These are phyloP conservation scores for Casuarina cunninghamiana DNA, from an alignment of 306 rosid genomes.

Conservation along the genomic window DNA sequence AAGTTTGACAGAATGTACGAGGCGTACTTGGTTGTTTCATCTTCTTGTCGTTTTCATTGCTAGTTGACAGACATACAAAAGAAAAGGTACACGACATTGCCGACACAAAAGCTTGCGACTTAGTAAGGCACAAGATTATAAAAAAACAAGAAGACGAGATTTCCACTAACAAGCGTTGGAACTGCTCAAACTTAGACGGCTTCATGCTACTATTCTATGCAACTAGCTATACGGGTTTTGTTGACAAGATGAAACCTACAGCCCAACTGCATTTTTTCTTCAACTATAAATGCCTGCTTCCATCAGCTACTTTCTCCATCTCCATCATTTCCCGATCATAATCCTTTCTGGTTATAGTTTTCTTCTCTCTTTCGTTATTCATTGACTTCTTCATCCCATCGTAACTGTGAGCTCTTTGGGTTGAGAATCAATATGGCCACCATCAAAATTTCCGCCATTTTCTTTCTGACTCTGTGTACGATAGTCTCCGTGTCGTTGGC, in stretches of 20 bases:
- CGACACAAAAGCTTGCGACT: no score
- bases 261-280: not conserved
- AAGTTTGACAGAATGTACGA: no score
- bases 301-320: not conserved
- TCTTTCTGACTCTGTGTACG: no score
- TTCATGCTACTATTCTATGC: not conserved
- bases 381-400: not conserved
- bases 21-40: no score
- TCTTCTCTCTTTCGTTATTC: not conserved
- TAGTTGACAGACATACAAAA: no score
- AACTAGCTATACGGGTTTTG: slow-evolving; percentile 1
- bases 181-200: slow-evolving; percentile 24
- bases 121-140: no score
- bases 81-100: no score
- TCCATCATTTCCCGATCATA: not conserved
- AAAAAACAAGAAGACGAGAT: not conserved
- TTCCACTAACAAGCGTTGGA: not conserved
- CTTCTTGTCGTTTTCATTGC: no score
- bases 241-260: not conserved
- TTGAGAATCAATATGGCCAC: no score
- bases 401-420: no score
- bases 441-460: no score
- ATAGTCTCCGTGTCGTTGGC: no score
- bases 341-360: not conserved
- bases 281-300: not conserved